Conservation (phyloP, 495 filamentous ascomycete genomes). For the Zalerion maritima region DNA sequence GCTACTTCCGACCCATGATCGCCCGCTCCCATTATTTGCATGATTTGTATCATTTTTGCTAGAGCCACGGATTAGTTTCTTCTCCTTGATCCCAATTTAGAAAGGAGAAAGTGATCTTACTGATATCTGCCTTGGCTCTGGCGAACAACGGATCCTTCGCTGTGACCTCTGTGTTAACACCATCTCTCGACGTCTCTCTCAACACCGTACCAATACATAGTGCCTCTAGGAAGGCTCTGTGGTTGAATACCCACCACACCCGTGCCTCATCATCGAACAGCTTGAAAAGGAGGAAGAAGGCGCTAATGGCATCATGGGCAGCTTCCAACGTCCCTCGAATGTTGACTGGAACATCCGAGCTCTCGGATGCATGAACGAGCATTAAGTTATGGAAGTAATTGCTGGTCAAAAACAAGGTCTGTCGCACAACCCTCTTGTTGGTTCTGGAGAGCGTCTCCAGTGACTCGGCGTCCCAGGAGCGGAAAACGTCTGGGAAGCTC, state of each 20-base stretch:
- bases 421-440: slow-evolving; percentile 45
- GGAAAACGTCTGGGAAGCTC: slow-evolving; percentile 47
- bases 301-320: slow-evolving; percentile 44
- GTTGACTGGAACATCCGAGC: slow-evolving; percentile 45
- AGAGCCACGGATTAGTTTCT: slow-evolving; percentile 5
- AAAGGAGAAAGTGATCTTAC: slow-evolving; percentile 17
- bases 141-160: slow-evolving; percentile 37
- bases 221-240: slow-evolving; percentile 56
- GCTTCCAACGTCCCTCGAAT: slow-evolving; percentile 51
- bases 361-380: slow-evolving; percentile 48
- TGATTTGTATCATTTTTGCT: slow-evolving; percentile 44
- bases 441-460: slow-evolving; percentile 32
- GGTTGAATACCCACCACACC: slow-evolving; percentile 68
- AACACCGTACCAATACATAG: slow-evolving; percentile 36
- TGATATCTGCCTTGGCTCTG: slow-evolving; percentile 39
- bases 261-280: slow-evolving; percentile 49
- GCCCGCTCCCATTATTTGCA: slow-evolving; percentile 36
- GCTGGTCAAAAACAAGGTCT: slow-evolving; percentile 52
- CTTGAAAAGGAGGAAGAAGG: slow-evolving; percentile 51
- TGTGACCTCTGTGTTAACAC: slow-evolving; percentile 17
- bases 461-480: slow-evolving; percentile 40
- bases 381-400: slow-evolving; percentile 67
- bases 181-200: slow-evolving; percentile 23
- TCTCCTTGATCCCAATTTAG: not conserved
- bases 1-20: slow-evolving; percentile 38